Conservation (phyloP, 352 stramenopile genomes). For the Globisporangium nodosum region DNA sequence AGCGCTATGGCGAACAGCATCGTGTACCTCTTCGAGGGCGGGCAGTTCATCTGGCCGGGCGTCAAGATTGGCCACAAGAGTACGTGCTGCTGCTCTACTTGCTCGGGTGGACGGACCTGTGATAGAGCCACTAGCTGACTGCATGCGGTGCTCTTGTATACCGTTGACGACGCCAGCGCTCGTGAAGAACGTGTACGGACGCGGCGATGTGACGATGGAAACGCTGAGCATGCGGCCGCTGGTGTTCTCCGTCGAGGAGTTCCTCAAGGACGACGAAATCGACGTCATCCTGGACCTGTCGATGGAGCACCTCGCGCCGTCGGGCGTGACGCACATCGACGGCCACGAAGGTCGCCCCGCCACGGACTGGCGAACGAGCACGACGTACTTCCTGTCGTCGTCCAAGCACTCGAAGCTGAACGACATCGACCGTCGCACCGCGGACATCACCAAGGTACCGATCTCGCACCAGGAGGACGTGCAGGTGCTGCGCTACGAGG, state of each 20-base stretch:
- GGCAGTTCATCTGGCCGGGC: constrained; percentile 71
- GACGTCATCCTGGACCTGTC: constrained; percentile 67
- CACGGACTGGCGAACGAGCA: constrained; percentile 74
- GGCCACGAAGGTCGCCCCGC: constrained; percentile 55
- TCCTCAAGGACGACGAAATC: constrained; percentile 71
- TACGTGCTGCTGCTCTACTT: constrained; percentile 10
- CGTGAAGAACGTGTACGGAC: constrained; percentile 34
- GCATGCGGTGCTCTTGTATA: not conserved
- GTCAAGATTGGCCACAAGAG: constrained; percentile 63
- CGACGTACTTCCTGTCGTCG: constrained; percentile 68
- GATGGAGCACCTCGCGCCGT: constrained; percentile 53
- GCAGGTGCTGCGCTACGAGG: constrained; percentile 67
- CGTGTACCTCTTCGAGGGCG: constrained; percentile 72
- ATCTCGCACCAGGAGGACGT: constrained; percentile 57
- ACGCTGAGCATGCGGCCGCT: constrained; percentile 62
- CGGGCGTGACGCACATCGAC: constrained; percentile 52
- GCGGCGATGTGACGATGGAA: constrained; percentile 44
- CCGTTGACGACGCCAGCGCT: constrained; percentile 14
- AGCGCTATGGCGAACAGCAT: constrained; percentile 35
- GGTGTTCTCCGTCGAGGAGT: constrained; percentile 70
- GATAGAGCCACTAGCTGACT: not conserved
- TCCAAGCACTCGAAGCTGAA: constrained; percentile 29
- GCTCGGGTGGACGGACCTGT: not conserved
- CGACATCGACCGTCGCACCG: constrained; percentile 57
- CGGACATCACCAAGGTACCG: constrained; percentile 57